Evolutionary conservation across 2,329 filamentous ascomycete genomes (phyloP), one percentile per base, ranked within the genome.

Genomic region (Fusarium mundagurra): DNA sequence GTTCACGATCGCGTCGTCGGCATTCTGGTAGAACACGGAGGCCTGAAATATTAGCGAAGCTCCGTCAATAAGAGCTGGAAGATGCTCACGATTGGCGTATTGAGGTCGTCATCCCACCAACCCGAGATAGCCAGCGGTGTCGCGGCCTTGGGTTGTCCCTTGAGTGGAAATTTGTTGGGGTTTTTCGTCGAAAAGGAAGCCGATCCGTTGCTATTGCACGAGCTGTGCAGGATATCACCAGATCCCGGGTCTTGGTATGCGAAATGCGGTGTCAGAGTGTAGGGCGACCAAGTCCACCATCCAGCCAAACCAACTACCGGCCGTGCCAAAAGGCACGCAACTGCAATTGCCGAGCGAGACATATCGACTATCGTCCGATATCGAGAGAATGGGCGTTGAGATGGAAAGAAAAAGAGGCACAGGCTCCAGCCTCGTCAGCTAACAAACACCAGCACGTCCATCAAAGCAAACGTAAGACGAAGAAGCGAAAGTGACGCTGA

Each of bases 161-260:
- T 69, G 22, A 75, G 29, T 2, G 69, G 69, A 13, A 75, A 59
- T 7, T 63, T 67, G n/a, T 71, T 69, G 14, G 73, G 70, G 13
- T 57, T 59, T 2, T 75, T 67, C 0, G 60, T 63, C 18, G 72
- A 72, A 16, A 75, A 75, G 3, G 64, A 51, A 6, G 73, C 73
- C 11, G 72, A 61, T 4, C 66, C 69, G 34, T 75, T 75, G 44
- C 73, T 75, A 16, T 39, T 75, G 27, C 73, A 75, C 7, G 72
- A 69, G 57, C 73, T 73, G 41, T 75, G 73, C 20, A 75, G 17
- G 22, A 75, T 54, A n/a, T 73, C 33, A 2, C 73, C 73, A 34
- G 73, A 75, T 18, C 73, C 69, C 2, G 73, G 65, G 31, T 75
- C 73, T 62, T 75, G 73, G 43, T 67, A 75, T 20, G 73, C 73